These are phyloP conservation scores for Ceratobasidium sp. DNA, from an alignment of 1,284 basidiomycete genomes.

Conservation along the genomic window DNA sequence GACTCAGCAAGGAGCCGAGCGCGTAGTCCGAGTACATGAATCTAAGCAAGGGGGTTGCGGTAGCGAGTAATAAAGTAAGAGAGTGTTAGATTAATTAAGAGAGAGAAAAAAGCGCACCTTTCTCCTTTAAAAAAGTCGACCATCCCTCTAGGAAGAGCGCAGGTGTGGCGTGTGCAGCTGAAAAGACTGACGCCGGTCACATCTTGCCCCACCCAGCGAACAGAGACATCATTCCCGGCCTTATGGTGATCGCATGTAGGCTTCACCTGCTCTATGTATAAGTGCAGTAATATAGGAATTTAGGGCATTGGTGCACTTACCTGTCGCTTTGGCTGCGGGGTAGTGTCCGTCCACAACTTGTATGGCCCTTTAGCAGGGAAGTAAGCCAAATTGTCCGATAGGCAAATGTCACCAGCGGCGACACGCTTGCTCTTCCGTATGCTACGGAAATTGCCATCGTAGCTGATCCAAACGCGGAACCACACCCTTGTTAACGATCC, in stretches of 20 bases:
- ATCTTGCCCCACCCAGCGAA: background rate
- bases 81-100: too few relatives aligned
- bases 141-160: background rate
- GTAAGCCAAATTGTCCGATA: background rate
- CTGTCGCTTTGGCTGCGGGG: background rate
- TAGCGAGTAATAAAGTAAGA: background rate
- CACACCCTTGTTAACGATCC: background rate
- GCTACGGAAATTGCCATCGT: slow-evolving; percentile 12
- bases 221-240: background rate
- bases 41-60: background rate
- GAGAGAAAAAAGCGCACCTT: background rate
- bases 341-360: background rate
- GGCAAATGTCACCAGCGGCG: background rate
- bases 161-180: slow-evolving; percentile 17
- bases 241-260: slow-evolving; percentile 12
- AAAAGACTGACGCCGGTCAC: slow-evolving; percentile 11
- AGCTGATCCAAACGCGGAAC: slow-evolving; percentile 1
- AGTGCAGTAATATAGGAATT: background rate
- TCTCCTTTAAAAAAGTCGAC: slow-evolving; percentile 16
- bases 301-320: background rate
- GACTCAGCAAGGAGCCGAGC: background rate
- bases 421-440: slow-evolving; percentile 14
- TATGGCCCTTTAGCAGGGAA: background rate
- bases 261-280: background rate
- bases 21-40: slow-evolving; percentile 7